Conservation (phyloP, 2,329 filamentous ascomycete genomes). For the Aureobasidium uvarum region DNA sequence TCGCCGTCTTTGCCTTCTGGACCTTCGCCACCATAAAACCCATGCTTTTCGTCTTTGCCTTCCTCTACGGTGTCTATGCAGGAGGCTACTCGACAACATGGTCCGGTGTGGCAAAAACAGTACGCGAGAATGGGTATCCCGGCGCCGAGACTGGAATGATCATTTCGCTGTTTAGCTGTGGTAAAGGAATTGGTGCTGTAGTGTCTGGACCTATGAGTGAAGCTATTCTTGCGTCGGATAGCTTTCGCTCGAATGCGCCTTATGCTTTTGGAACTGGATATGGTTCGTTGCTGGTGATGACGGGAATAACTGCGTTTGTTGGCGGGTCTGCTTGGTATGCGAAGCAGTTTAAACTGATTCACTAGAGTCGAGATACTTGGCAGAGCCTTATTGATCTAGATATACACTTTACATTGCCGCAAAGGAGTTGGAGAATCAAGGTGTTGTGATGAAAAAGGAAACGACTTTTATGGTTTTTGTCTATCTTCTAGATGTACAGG, state of each 20-base stretch:
- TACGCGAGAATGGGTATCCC: slow-evolving; percentile 28
- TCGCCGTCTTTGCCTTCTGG: slow-evolving; percentile 48
- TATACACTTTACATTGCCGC: neutral
- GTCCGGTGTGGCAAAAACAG: slow-evolving; percentile 34
- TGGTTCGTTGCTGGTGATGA: slow-evolving; percentile 45
- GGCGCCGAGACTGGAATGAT: slow-evolving; percentile 49
- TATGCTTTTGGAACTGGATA: slow-evolving; percentile 47
- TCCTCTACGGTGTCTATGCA: slow-evolving; percentile 45
- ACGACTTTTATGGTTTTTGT: neutral
- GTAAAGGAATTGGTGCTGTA: slow-evolving; percentile 53
- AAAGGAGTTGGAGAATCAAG: neutral
- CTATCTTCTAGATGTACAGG: neutral
- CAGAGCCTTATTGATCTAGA: neutral
- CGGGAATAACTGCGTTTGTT: slow-evolving; percentile 43
- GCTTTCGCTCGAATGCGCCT: slow-evolving; percentile 40
- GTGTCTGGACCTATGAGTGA: slow-evolving; percentile 54
- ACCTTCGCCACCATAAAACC: slow-evolving; percentile 45
- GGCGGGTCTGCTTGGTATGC: slow-evolving; percentile 33
- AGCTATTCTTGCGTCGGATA: slow-evolving; percentile 41
- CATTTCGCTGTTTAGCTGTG: slow-evolving; percentile 50
- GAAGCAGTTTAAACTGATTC: slow-evolving; percentile 29
- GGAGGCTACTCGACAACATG: slow-evolving; percentile 43
- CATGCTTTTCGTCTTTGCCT: slow-evolving; percentile 46
- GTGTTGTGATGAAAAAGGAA: neutral
- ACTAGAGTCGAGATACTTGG: neutral